Evolutionary conservation across 306 rosid genomes (phyloP), one percentile per base, ranked within the genome.

Genomic region (Trifolium fragiferum): DNA sequence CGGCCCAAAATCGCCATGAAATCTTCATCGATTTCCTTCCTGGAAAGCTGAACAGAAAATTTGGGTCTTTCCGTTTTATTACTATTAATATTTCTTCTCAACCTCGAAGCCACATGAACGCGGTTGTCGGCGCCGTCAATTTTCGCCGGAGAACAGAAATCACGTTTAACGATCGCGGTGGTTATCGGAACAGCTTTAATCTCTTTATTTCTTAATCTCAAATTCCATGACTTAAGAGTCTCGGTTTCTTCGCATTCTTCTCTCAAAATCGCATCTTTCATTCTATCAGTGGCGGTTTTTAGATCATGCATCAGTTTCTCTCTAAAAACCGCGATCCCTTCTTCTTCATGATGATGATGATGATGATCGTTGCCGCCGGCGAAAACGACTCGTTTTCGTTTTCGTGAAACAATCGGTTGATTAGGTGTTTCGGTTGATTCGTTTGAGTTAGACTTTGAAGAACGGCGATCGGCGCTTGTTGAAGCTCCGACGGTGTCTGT

Each of bases 1-100:
- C 81, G 92, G 47, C 91, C 90, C 78, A 85, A 13, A 60, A 93
- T 30, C 41, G 23, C 82, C 71, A 83, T 46, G 83, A 86, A 93
- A 87, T 93, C 98, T 41, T 89, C 97, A 10, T 86, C 93, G 62
- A 93, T 72, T 88, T 89, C 98, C 65, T 84, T 87, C 81, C 64
- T 87, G 68, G 83, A 44, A 5, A 93, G 86, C 40, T 84, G 16
- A 43, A 82, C 63, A 14, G 87, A 70, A 69, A 89, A 86, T 38
- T 87, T 89, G 47, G 69, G 66, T 65, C 79, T 82, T 65, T 84
- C 30, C n/a, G 7, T n/a, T 35, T 71, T 55, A 4, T 54, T 46
- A 1, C 10, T 21, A 10, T 57, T 57, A 89, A 60, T 40, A 6
- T 40, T 65, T 11, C 66, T 55, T 72, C 76, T 72, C 66, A 72